Base-by-base conservation (phyloP, 2,329 filamentous ascomycete genomes). In the Calonectria naviculata region DNA sequence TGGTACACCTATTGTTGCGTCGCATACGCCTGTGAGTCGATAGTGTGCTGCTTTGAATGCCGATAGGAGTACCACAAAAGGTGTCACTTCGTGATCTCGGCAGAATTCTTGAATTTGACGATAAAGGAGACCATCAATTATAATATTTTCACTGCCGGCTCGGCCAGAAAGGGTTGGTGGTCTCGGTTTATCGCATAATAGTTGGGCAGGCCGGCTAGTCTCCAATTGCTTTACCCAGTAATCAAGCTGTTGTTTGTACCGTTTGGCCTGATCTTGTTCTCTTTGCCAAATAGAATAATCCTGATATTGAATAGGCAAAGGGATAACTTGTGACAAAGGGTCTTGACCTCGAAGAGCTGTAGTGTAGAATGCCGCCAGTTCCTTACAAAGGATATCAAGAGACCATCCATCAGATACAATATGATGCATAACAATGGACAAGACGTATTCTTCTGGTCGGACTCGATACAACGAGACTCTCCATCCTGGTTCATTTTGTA, bases 11-110 rank as follows among this genome's bases (percentile, higher is more conserved):
- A 79, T 73, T 1, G 71, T 72, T 9, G 73, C 75, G 46, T 79
- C 78, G n/a, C n/a, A n/a, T n/a, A n/a, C n/a, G n/a, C n/a, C n/a
- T 5, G 75, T 79, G 2, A 79, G 56, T 13, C 76, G 75, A 41
- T 70, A 79, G 41, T 79, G 78, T 1, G 78, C 71, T 0, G 74
- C 73, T 1, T 76, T 68, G 60, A 79, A 79, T 0, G 74, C 75
- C 7, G 78, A 63, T 5, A 78, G 69, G 1, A 79, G 63, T 3
- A 36, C 31, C 1, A n/a, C 7, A 9, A 36, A 56, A 0, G 31
- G 49, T 54, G 1, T 10, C 29, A n/a, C 49, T 17, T 24, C 12
- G 19, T 3, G 29, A 34, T 54, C 34, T 34, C 10, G 5, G 49
- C 49, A 54, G 10, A 54, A 54, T 15, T 54, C 13, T 10, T 34